Base-by-base conservation (phyloP, 2,329 filamentous ascomycete genomes). In the Chalaropsis ovoidea region DNA sequence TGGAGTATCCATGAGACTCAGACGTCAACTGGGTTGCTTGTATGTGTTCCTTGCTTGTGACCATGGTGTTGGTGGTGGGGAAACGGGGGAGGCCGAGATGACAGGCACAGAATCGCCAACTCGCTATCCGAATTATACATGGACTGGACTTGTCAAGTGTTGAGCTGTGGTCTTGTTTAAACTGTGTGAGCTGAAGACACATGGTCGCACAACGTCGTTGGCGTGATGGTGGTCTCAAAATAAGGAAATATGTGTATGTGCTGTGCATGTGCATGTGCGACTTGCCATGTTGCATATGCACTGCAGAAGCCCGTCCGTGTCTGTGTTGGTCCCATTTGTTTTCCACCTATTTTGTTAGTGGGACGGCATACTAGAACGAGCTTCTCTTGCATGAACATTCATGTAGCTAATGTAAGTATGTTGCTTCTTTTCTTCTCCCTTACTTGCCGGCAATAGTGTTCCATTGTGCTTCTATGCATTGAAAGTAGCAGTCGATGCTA, bases 351-450 rank as follows among this genome's bases (percentile, higher is more conserved):
- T 39, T 39, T 39, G 3, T 6, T 6, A 10, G 35, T 39, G 4
- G 35, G 8, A 39, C 35, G 8, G 8, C 8, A 39, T 39, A 10
- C 6, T 58, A 35, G 27, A 39, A 58, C n/a, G 31, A 35, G 6
- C 52, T 58, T 58, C 27, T 58, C 8, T n/a, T 58, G 52, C 52
- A 58, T 58, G 52, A 58, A 58, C 52, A n/a, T n/a, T 19, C 7
- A 35, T 15, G 27, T 56, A 27, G 2, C 27, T 31, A 58, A 24
- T 7, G 19, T 24, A 7, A 19, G 3, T 19, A 19, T 24, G 22
- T 11, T 11, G 19, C 19, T 24, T 39, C 6, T 31, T 56, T 3
- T 31, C 22, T 58, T n/a, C 27, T 58, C 52, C 52, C 52, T 58
- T 19, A 27, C 52, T 39, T 58, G 31, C 24, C 52, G n/a, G 52